Base-by-base conservation (phyloP, 345 rosid genomes). In the Bretschneidera sinensis region DNA sequence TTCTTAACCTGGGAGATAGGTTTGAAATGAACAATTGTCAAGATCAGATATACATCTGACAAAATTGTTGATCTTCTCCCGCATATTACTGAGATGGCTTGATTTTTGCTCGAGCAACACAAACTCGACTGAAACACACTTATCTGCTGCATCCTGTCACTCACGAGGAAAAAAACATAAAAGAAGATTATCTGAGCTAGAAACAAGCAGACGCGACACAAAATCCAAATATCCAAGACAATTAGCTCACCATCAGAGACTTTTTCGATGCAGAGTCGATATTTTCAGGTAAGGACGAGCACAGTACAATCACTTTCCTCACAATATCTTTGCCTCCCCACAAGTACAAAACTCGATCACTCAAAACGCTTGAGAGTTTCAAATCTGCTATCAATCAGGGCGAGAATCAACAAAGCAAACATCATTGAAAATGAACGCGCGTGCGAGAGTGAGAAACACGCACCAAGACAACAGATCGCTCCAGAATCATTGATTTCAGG, bases 111-210 rank as follows among this genome's bases (percentile, higher is more conserved):
- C 87, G 55, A 92, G 73, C 62, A 86, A 66, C 22, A 86, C 67
- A 76, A 85, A 85, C 79, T 92, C 98, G 43, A 88, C 77, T 0
- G 89, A 78, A 52, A 88, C 86, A 68, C 89, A 86, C 58, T 76
- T 87, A 55, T 88, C 95, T 5, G 87, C 89, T 6, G 98, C 98
- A 64, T 79, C 87, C 98, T 92, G 77, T 54, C 6, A 52, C 60
- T n/a, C n/a, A n/a, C n/a, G n/a, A n/a, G n/a, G n/a, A 48, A 68
- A 57, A 57, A 7, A 7, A 53, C 55, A 24, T 43, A 62, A 22
- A 31, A 43, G 24, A 59, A 43, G 14, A n/a, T 55, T 48, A 67
- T 28, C 24, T 21, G 17, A 18, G 15, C 31, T 14, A 56, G n/a
- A 50, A 17, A 2, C 21, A 53, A 23, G 17, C 23, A 17, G 39